These are phyloP conservation scores for Haplosporangium gracile DNA, from an alignment of 192 early-diverging fungal genomes.

Conservation along the genomic window DNA sequence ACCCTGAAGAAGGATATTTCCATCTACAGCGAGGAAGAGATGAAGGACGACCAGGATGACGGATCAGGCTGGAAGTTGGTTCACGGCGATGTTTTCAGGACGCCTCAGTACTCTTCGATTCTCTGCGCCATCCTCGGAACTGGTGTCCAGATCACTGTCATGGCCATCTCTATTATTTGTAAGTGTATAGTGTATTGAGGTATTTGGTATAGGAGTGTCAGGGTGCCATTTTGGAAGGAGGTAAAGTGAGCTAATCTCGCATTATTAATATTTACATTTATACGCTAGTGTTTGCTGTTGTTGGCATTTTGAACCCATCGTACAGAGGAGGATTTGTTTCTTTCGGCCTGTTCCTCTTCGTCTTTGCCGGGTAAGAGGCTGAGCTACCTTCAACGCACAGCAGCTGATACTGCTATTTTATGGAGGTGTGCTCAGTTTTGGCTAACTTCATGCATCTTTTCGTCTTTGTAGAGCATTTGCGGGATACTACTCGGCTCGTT, in stretches of 20 bases:
- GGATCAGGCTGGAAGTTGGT: conserved; percentile 83
- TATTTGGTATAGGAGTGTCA: background rate
- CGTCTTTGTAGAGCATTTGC: conserved; percentile 56
- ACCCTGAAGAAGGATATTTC: conserved; percentile 73
- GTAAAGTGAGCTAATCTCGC: background rate
- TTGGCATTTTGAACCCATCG: conserved; percentile 73
- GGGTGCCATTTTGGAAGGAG: background rate
- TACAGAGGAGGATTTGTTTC: conserved; percentile 75
- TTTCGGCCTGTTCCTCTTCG: conserved; percentile 66
- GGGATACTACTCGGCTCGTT: conserved; percentile 77
- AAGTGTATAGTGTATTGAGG: conserved; percentile 20
- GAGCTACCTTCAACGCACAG: background rate
- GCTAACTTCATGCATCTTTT: background rate
- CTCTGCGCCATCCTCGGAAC: conserved; percentile 81
- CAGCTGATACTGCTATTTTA: too few species aligned
- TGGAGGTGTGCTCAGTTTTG: background rate
- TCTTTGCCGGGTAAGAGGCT: conserved; percentile 61
- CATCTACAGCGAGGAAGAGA: conserved; percentile 61
- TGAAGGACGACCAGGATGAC: conserved; percentile 77
- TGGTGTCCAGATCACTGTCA: conserved; percentile 77
- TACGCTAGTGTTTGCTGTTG: conserved; percentile 61
- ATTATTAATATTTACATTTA: background rate
- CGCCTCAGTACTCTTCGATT: conserved; percentile 72
- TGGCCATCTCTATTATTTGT: conserved; percentile 63
- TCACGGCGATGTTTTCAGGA: conserved; percentile 83